phyloP scores from a whole-genome alignment of 768 basidiomycete genomes.

The Mycena latifolia region DNA sequence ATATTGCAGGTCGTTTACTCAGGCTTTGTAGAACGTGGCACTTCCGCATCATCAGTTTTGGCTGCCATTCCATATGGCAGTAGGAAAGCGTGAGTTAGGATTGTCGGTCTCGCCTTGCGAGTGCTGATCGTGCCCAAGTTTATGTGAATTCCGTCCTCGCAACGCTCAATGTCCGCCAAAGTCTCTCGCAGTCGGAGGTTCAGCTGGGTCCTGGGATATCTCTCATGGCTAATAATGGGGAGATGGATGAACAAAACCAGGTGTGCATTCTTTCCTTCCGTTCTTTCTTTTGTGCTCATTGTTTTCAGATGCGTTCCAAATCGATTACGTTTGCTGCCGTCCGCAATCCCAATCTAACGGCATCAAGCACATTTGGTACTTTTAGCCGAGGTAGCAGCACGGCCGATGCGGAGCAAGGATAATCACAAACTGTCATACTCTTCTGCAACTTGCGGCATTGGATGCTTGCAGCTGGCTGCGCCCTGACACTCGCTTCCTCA shows the following conservation, averaged over 20 bases:
- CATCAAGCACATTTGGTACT: constrained; percentile 8
- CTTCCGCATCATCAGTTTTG: constrained; percentile 19
- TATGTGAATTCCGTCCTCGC: constrained; percentile 29
- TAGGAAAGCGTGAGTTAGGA: constrained; percentile 20
- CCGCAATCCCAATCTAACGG: background rate
- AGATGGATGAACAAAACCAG: constrained; percentile 20
- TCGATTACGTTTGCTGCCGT: constrained; percentile 20
- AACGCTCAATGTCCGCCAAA: constrained; percentile 28
- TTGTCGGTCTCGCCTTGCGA: background rate
- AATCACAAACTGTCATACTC: background rate
- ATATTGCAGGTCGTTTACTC: background rate
- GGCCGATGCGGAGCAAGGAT: constrained; percentile 15
- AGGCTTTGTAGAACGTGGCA: constrained; percentile 15
- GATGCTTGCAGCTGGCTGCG: too few relatives aligned
- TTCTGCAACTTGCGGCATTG: background rate
- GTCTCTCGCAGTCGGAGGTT: constrained; percentile 18
- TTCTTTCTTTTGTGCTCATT: background rate
- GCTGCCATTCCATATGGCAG: constrained; percentile 24
- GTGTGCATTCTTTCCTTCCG: constrained; percentile 1
- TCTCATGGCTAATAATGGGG: background rate
- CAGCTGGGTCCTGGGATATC: constrained; percentile 19
- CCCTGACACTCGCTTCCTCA: too few relatives aligned
- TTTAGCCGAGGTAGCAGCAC: constrained; percentile 9
- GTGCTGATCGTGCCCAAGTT: constrained; percentile 1
- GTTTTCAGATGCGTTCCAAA: constrained; percentile 11